Evolutionary conservation across 2,329 filamentous ascomycete genomes (phyloP).

Genomic region (Ilyonectria sp.): DNA sequence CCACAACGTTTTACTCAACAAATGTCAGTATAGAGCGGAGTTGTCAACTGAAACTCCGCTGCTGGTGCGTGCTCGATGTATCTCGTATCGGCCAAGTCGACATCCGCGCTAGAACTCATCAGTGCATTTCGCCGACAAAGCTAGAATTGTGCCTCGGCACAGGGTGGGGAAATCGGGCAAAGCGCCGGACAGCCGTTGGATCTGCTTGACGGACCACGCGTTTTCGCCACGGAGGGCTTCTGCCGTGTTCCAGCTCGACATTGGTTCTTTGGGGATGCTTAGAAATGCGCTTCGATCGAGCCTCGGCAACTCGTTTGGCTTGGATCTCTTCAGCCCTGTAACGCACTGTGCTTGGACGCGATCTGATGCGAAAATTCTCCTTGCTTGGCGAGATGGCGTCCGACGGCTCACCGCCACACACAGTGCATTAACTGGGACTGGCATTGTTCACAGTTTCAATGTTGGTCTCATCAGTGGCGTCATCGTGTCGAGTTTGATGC

Average conservation of each 20-base stretch:
- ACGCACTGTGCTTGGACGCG: background rate
- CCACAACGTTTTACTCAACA: too few relatives aligned
- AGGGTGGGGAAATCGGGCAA: background rate
- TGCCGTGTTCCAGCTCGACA: background rate
- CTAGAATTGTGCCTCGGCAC: background rate
- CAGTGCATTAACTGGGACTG: background rate
- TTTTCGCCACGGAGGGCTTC: background rate
- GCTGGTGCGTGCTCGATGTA: background rate
- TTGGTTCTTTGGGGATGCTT: background rate
- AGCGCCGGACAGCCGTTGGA: background rate
- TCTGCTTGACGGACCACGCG: background rate
- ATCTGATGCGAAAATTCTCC: background rate
- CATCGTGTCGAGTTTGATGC: background rate
- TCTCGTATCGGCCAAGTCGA: background rate
- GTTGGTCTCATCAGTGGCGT: background rate
- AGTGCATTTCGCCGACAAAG: background rate
- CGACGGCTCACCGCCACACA: background rate
- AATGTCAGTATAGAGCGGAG: too few relatives aligned
- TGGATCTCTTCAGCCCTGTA: background rate
- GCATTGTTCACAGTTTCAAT: background rate
- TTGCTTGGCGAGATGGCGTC: too few relatives aligned
- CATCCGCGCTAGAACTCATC: background rate
- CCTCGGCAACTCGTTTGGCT: background rate
- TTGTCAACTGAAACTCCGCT: too few relatives aligned
- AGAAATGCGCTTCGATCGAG: background rate